These are phyloP conservation scores for Knufia fluminis DNA, from an alignment of 2,329 filamentous ascomycete genomes.

Conservation along the genomic window DNA sequence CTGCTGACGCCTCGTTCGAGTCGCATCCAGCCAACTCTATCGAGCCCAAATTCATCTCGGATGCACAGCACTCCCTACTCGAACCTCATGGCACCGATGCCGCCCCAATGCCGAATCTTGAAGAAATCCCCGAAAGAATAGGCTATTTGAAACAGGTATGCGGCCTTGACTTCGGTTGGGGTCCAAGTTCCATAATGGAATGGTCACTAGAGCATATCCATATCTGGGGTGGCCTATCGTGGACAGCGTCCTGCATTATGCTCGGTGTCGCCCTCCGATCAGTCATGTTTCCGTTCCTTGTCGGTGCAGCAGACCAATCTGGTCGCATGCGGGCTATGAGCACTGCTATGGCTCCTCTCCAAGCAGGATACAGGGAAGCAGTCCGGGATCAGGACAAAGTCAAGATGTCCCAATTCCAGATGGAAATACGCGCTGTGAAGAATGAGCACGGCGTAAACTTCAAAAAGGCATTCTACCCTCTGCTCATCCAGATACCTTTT, in stretches of 20 bases:
- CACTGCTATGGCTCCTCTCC: slow-evolving; percentile 48
- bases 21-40: slow-evolving; percentile 9
- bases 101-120: slow-evolving; percentile 8
- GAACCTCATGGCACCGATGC: slow-evolving; percentile 5
- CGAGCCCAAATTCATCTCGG: slow-evolving; percentile 14
- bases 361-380: slow-evolving; percentile 44
- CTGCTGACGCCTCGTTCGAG: slow-evolving; percentile 12
- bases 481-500: slow-evolving; percentile 57
- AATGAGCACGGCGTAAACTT: slow-evolving; percentile 46
- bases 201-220: slow-evolving; percentile 75
- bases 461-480: slow-evolving; percentile 44
- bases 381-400: slow-evolving; percentile 38
- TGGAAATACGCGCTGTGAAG: slow-evolving; percentile 45
- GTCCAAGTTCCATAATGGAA: slow-evolving; percentile 64
- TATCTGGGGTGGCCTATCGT: slow-evolving; percentile 63
- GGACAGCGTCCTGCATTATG: slow-evolving; percentile 66
- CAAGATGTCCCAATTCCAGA: slow-evolving; percentile 38
- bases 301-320: slow-evolving; percentile 48
- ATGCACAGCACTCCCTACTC: slow-evolving; percentile 10
- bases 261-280: slow-evolving; percentile 58
- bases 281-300: slow-evolving; percentile 59
- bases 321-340: slow-evolving; percentile 55
- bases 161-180: slow-evolving; percentile 81
- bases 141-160: slow-evolving; percentile 69
- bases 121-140: slow-evolving; percentile 55